Conservation (phyloP, 352 stramenopile species). For the Phytophthora parvispora region DNA sequence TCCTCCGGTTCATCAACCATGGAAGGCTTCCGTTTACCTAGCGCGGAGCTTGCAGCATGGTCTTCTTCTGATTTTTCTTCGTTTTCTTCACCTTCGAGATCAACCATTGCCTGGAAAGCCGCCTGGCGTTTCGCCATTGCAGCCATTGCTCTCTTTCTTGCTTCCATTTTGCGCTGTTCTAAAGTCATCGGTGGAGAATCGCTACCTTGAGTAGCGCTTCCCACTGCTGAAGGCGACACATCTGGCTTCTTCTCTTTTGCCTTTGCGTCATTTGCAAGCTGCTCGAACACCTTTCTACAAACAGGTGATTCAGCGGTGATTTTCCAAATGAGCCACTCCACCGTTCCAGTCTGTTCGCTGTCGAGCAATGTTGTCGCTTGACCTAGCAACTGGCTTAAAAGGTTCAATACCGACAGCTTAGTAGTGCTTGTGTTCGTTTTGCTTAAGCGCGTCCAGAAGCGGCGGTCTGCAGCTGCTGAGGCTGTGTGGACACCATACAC, state of each 20-base stretch:
- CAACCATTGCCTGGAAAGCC: slow-evolving; percentile 89
- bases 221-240: slow-evolving; percentile 2
- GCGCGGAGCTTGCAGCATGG: slow-evolving; percentile 24
- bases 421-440: slow-evolving; percentile 36
- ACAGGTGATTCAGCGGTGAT: slow-evolving; percentile 52
- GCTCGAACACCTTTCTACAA: slow-evolving; percentile 51
- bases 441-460: slow-evolving; percentile 70
- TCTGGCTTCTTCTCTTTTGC: slow-evolving; percentile 31
- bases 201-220: not conserved
- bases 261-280: slow-evolving; percentile 43
- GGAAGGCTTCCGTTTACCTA: slow-evolving; percentile 63
- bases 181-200: slow-evolving; percentile 53
- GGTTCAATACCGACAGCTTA: slow-evolving; percentile 57
- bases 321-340: slow-evolving; percentile 84
- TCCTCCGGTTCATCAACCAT: slow-evolving; percentile 40
- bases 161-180: slow-evolving; percentile 83
- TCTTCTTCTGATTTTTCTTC: slow-evolving; percentile 51
- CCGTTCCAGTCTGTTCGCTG: slow-evolving; percentile 75
- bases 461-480: slow-evolving; percentile 17
- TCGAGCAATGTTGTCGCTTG: slow-evolving; percentile 63
- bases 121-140: slow-evolving; percentile 88
- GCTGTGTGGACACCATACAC: slow-evolving; percentile 84
- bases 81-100: slow-evolving; percentile 49
- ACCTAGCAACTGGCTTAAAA: slow-evolving; percentile 67
- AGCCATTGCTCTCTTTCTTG: slow-evolving; percentile 78